phyloP scores from a whole-genome alignment of 2,329 filamentous ascomycete species.

The Ophiocordyceps camponoti-leonardi region DNA sequence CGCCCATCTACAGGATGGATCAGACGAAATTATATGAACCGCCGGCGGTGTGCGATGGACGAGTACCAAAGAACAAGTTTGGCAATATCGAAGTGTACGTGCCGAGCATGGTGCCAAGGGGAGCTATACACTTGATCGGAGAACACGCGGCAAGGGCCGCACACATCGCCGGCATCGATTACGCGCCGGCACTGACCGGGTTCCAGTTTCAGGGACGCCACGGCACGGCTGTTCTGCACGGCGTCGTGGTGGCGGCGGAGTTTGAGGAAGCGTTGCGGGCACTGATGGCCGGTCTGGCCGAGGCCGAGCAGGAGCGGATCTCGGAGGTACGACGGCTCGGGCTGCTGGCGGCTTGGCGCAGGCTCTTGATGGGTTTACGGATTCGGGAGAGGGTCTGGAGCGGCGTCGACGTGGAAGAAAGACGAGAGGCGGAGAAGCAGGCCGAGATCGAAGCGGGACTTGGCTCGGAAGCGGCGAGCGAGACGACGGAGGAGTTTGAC shows the following conservation, averaged over 20 bases:
- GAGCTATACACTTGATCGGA: constrained; percentile 54
- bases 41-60: constrained; percentile 57
- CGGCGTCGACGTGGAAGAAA: constrained; percentile 30
- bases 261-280: constrained; percentile 54
- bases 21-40: constrained; percentile 61
- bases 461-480: constrained; percentile 17
- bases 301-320: constrained; percentile 46
- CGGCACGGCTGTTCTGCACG: constrained; percentile 68
- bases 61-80: constrained; percentile 77
- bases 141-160: constrained; percentile 53
- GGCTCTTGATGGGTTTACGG: constrained; percentile 60
- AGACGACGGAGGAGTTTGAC: constrained; percentile 25
- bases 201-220: constrained; percentile 77
- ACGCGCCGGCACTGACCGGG: constrained; percentile 74
- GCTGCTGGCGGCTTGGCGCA: constrained; percentile 47
- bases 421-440: constrained; percentile 19
- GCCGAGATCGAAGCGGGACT: constrained; percentile 17
- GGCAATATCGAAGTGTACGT: constrained; percentile 92
- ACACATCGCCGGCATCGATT: constrained; percentile 62
- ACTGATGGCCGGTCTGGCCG: constrained; percentile 49
- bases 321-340: constrained; percentile 56
- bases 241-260: constrained; percentile 59
- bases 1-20: constrained; percentile 40
- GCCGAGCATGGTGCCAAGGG: constrained; percentile 72
- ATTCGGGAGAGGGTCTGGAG: constrained; percentile 59